These are phyloP conservation scores for Monilinia fructicola DNA, from an alignment of 2,329 filamentous ascomycete genomes.

Conservation along the genomic window DNA sequence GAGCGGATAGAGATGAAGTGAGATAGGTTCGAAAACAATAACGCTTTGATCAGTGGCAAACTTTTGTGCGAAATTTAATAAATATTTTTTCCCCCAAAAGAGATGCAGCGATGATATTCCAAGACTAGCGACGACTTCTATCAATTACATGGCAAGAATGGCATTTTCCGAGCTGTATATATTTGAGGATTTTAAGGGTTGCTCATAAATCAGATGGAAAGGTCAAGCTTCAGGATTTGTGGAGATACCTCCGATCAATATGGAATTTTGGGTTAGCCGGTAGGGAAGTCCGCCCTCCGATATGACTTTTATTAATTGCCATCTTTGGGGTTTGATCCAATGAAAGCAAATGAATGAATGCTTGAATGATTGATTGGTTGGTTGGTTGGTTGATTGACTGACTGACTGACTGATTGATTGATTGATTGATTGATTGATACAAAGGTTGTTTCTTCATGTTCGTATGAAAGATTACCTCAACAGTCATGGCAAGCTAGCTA, in stretches of 20 bases:
- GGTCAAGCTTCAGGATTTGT: background rate
- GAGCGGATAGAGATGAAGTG: background rate
- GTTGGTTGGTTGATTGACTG: no score
- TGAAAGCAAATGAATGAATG: no score
- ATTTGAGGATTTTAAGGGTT: background rate
- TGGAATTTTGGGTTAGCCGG: background rate
- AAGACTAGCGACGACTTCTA: background rate
- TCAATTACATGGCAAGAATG: background rate
- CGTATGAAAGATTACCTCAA: no score
- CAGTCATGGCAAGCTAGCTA: no score
- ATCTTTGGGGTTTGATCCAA: background rate
- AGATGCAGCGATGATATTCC: background rate
- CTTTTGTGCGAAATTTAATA: background rate
- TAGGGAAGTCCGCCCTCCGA: slow-evolving; percentile 11
- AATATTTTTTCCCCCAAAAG: background rate
- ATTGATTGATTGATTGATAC: no score
- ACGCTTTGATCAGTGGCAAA: background rate
- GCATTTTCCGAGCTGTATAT: background rate
- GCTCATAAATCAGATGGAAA: background rate
- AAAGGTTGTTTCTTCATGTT: no score
- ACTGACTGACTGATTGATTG: no score
- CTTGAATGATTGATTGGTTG: no score
- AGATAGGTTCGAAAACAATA: background rate
- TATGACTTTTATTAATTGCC: background rate
- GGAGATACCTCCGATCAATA: slow-evolving; percentile 13